Base-by-base conservation (phyloP, 306 rosid species). In the Vicia faba region DNA sequence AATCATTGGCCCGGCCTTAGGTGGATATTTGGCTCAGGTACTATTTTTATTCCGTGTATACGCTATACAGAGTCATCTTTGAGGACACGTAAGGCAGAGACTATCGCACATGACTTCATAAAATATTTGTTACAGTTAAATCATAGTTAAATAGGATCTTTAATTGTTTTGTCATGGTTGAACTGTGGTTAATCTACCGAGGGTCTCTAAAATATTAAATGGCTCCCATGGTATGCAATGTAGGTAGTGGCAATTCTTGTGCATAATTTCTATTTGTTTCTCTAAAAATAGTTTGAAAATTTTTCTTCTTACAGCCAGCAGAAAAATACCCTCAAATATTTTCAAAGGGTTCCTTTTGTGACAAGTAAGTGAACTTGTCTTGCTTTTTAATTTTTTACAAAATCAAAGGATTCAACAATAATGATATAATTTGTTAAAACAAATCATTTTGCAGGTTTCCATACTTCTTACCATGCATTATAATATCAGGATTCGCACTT, bases 21-120 rank as follows among this genome's bases (percentile, higher is more conserved):
- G 98, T 64, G 98, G 98, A 14, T 84, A 83, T 79, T 79, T 92
- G 39, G 92, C 98, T 26, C 96, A 81, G 96, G 98, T 89, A 85
- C 68, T 41, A 11, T 77, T 38, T 70, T 58, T 3, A 41, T 70
- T 60, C 12, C 11, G n/a, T 0, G 45, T 12, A 10, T 2, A 25
- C 28, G 2, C 0, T 9, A 39, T 40, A 2, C 8, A 33, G 2
- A 0, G 0, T 1, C 38, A 2, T 33, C 38, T 33, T 31, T 31
- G 8, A 31, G 36, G 36, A 5, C 36, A 5, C 5, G 7, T 1
- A 31, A 31, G 8, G 2, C 36, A n/a, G n/a, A 7, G 38, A 33
- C 38, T 33, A 33, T 8, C 9, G 9, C 7, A 7, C 8, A 33
- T 4, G 31, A 28, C 8, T 8, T 31, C 36, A 6, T 5, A 6